phyloP scores from a whole-genome alignment of 805 yeast genomes.

The Wickerhamiella siamensis region DNA sequence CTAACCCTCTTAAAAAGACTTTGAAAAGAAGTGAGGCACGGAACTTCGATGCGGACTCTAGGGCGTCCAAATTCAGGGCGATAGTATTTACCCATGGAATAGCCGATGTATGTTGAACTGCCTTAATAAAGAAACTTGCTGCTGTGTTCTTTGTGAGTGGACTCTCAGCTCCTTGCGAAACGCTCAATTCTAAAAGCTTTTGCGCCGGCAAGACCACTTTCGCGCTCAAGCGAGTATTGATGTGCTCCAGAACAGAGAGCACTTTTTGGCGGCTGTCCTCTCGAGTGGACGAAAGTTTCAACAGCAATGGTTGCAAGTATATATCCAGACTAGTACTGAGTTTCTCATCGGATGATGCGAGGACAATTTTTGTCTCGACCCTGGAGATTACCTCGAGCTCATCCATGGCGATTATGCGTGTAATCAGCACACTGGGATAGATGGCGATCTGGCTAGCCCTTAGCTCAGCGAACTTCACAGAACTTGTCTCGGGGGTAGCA shows the following conservation, averaged over 20 bases:
- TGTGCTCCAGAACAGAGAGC: slow-evolving; percentile 47
- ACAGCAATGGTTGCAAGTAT: slow-evolving; percentile 62
- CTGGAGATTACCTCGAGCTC: background rate
- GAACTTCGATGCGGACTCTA: slow-evolving; percentile 7
- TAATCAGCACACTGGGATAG: background rate
- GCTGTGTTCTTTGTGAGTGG: background rate
- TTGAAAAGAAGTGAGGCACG: slow-evolving; percentile 9
- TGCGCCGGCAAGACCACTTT: slow-evolving; percentile 38
- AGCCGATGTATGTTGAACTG: background rate
- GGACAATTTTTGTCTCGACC: slow-evolving; percentile 5
- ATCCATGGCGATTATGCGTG: background rate
- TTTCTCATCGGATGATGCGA: slow-evolving; percentile 54
- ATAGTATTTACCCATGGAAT: background rate
- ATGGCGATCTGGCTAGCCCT: no score
- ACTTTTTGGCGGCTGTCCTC: slow-evolving; percentile 52
- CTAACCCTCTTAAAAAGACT: slow-evolving; percentile 8
- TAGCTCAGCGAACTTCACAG: no score
- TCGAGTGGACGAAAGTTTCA: slow-evolving; percentile 65
- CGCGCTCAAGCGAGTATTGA: slow-evolving; percentile 28
- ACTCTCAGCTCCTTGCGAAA: background rate
- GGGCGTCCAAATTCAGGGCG: background rate
- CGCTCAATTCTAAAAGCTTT: slow-evolving; percentile 32
- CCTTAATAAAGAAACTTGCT: background rate
- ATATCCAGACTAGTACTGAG: slow-evolving; percentile 44
- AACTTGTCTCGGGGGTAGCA: no score